Evolutionary conservation across 306 rosid genomes (phyloP), one percentile per base, ranked within the genome.

Genomic region (Vachellia collinsii): DNA sequence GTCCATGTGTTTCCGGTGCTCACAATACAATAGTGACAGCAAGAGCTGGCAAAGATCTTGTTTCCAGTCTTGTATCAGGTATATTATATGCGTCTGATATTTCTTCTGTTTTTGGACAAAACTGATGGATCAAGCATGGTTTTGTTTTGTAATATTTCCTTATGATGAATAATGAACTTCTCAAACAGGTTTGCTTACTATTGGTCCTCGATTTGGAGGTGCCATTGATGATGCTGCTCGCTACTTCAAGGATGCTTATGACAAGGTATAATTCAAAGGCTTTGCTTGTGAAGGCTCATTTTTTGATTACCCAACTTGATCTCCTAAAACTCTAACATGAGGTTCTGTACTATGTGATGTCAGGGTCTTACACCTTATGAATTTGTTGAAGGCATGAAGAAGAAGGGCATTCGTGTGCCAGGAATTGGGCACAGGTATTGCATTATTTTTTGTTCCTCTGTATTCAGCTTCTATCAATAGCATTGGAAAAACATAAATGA

Each of bases 1-100:
- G 97, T 85, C 97, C 97, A 16, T 91, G 97, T n/a, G 96, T 91
- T 62, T 93, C 97, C 47, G 97, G 97, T 79, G 96, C 97, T 83
- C 97, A 93, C 86, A 93, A 93, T 86, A 76, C 97, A 47, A 93
- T 93, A 54, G 97, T 93, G 74, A 93, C 97, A 7, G 95, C 97
- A 65, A 91, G 97, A 83, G 97, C 97, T 66, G 97, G 97, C 79
- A 93, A 93, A 82, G 96, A 93, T 75, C 97, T 93, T 75, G 95
- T 91, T 79, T 91, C 94, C 51, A 77, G 96, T 77, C 97, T 93
- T 61, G 97, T 93, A 80, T 84, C 97, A 75, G 97, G 97, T 93
- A 80, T n/a, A 64, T 64, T 67, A 47, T 34, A 54, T 64, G 68
- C 67, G 44, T 61, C 56, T 29, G 74, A 70, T 58, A 50, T 73